phyloP scores from a whole-genome alignment of 1,139 yeast species.

The Hanseniaspora gamundiae region DNA sequence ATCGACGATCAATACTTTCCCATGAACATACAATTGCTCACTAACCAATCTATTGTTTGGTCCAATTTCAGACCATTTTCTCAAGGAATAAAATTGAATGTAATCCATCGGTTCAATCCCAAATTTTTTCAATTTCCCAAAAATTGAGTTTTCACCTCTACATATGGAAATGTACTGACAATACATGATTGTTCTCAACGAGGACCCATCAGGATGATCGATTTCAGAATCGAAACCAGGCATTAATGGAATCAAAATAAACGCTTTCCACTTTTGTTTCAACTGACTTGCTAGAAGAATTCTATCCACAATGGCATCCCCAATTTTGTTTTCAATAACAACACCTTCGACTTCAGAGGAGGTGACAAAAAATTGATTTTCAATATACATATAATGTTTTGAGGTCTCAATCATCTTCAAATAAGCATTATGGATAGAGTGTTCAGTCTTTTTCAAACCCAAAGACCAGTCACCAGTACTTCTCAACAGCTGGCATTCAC shows the following conservation, averaged over 20 bases:
- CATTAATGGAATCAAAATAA: conserved; percentile 86
- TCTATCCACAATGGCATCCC: conserved; percentile 93
- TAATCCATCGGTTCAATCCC: conserved; percentile 87
- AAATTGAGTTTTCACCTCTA: conserved; percentile 82
- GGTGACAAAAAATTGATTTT: conserved; percentile 87
- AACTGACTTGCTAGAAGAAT: conserved; percentile 77
- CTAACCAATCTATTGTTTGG: conserved; percentile 62
- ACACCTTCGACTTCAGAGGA: conserved; percentile 81
- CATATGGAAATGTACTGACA: conserved; percentile 92
- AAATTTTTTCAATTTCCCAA: conserved; percentile 61
- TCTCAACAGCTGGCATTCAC: conserved; percentile 82
- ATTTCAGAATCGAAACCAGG: conserved; percentile 96
- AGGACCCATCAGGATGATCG: conserved; percentile 86
- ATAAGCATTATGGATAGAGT: conserved; percentile 88
- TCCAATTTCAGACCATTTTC: conserved; percentile 95
- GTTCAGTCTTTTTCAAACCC: conserved; percentile 75
- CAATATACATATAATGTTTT: conserved; percentile 87
- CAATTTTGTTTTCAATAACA: conserved; percentile 76
- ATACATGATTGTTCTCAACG: conserved; percentile 91
- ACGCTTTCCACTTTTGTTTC: conserved; percentile 76
- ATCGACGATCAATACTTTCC: conserved; percentile 86
- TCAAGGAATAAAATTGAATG: conserved; percentile 78
- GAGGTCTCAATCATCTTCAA: conserved; percentile 82
- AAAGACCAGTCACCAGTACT: conserved; percentile 91
- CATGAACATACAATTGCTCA: conserved; percentile 89